phyloP scores from a whole-genome alignment of 805 yeast genomes.

The Metschnikowia kofuensis region DNA sequence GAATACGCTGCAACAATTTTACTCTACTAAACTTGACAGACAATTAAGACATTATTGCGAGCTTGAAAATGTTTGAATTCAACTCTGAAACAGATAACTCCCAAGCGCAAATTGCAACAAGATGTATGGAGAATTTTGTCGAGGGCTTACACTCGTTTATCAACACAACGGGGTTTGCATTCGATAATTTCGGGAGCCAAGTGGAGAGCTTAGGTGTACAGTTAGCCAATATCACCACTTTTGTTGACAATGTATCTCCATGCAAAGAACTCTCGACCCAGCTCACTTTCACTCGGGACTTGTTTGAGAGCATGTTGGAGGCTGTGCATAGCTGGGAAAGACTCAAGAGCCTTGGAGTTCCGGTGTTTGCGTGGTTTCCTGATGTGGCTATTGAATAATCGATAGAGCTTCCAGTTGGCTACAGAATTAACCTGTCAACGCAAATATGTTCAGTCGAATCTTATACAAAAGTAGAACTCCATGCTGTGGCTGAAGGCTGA shows the following conservation, averaged over 20 bases:
- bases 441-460: too few species aligned
- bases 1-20: too few species aligned
- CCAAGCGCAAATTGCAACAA: background rate
- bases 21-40: too few species aligned
- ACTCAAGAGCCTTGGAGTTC: background rate
- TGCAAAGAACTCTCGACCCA: constrained; percentile 2
- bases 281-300: background rate
- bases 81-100: too few species aligned
- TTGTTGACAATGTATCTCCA: constrained; percentile 1
- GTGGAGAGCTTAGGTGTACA: background rate
- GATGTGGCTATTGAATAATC: background rate
- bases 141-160: background rate
- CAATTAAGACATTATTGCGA: background rate
- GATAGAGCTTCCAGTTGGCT: background rate
- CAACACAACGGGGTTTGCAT: background rate
- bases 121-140: background rate
- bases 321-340: background rate
- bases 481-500: too few species aligned
- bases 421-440: too few species aligned
- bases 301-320: background rate
- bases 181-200: background rate
- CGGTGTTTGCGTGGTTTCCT: background rate
- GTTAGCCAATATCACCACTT: background rate
- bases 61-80: background rate
- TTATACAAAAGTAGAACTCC: too few species aligned